Conservation (phyloP, 352 stramenopile species). For the Aphanomyces astaci region DNA sequence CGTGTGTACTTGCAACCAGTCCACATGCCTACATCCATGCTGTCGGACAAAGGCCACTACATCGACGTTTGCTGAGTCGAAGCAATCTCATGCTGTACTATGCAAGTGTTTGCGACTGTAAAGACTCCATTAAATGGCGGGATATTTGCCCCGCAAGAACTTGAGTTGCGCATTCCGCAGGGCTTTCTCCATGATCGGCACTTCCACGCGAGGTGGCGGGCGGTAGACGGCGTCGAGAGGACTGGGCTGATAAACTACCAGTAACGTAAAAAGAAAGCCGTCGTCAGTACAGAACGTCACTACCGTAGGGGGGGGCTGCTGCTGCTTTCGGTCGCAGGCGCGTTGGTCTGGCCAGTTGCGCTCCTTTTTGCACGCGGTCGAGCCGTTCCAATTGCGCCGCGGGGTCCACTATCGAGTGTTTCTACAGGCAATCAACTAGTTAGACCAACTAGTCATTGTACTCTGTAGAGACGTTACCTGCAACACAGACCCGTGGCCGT, state of each 20-base stretch:
- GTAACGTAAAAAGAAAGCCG: no score
- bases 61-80: no score
- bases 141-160: conserved; percentile 8
- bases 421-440: background rate
- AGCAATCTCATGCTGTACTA: no score
- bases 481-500: conserved; percentile 6
- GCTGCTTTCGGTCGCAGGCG: background rate
- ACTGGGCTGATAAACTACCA: background rate
- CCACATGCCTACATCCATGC: no score
- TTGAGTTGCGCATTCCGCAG: conserved; percentile 4
- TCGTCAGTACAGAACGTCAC: background rate
- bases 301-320: background rate
- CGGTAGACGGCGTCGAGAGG: background rate
- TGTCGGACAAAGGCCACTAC: no score
- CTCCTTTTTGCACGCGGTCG: background rate
- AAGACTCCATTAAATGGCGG: conserved; percentile 4
- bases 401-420: background rate
- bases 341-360: background rate
- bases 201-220: background rate
- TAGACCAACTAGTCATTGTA: background rate
- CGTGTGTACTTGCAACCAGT: no score
- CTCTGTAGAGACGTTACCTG: conserved; percentile 8
- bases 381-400: background rate
- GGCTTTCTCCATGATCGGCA: conserved; percentile 2
- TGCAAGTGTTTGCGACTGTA: no score